These are phyloP conservation scores for Cnidoscolus chayamansa DNA, from an alignment of 441 rosid species.

Conservation along the genomic window DNA sequence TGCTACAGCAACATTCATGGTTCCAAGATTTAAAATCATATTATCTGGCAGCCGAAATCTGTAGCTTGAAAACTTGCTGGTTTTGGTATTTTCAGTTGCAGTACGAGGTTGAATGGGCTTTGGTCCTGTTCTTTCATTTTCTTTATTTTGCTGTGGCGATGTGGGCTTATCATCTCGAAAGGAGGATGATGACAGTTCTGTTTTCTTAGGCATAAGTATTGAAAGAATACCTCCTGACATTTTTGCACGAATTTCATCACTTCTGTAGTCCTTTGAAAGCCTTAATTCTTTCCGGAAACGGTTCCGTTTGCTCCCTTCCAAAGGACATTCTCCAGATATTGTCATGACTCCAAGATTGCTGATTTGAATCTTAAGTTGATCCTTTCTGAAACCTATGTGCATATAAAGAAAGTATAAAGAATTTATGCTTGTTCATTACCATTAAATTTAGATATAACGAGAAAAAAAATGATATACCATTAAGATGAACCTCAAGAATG, in stretches of 20 bases:
- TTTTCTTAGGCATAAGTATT: conserved; percentile 19
- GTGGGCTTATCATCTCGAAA: too few species aligned
- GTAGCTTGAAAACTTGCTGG: neutral
- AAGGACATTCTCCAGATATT: conserved; percentile 28
- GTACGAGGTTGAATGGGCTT: neutral
- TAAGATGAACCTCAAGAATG: conserved; percentile 25
- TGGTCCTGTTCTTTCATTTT: neutral
- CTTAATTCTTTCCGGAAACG: conserved; percentile 26
- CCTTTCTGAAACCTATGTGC: conserved; percentile 29
- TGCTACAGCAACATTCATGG: neutral
- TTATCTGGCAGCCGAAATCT: neutral
- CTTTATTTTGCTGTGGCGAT: neutral
- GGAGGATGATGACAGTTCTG: neutral
- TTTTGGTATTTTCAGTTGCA: neutral
- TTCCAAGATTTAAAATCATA: neutral
- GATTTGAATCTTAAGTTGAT: conserved; percentile 21
- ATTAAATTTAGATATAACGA: too few species aligned
- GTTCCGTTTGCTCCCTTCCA: conserved; percentile 13
- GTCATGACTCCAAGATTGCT: conserved; percentile 9
- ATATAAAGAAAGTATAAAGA: neutral
- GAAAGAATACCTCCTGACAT: conserved; percentile 23
- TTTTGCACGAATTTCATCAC: conserved; percentile 21
- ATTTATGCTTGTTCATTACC: too few species aligned
- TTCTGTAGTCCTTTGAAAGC: conserved; percentile 11
- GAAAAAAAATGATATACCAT: conserved; percentile 20